Evolutionary conservation across 2,329 filamentous ascomycete species (phyloP), one percentile per base, ranked within the genome.

Genomic region (Neonectria ditissima): DNA sequence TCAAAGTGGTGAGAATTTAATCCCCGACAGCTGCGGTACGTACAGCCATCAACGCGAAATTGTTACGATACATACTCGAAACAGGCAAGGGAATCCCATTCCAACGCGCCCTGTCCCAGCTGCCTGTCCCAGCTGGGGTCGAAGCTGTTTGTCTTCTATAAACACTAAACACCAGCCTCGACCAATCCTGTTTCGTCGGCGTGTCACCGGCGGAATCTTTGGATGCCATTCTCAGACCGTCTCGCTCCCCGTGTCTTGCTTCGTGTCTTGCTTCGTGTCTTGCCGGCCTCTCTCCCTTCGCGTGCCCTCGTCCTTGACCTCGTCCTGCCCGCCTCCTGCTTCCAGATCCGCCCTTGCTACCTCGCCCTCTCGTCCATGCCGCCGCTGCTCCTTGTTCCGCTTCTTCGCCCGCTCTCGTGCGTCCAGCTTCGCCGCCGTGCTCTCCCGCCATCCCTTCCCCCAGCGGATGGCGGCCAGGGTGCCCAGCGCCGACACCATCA

Each of bases 401-500:
- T 32, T 37, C 44, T 69, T 65, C 54, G 51, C 22, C 56, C 65
- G 50, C 45, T 54, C 56, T n/a, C 58, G 45, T 11, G 53, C 47
- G 45, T 64, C 58, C 20, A 63, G 50, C 55, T 66, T 70, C 4
- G 68, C 67, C 62, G 80, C 75, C n/a, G 78, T 76, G 8, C 48
- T 63, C 45, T 79, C 76, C 53, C 80, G 71, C 82, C 81, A 84
- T 13, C 60, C 59, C 61, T 79, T 74, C 14, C 81, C 81, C 75
- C 79, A 78, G 45, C 70, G 75, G 59, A 83, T 78, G 6, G 79
- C 76, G 11, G 78, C 74, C 68, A 77, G 74, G 5, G 80, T 74
- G 26, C 77, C 79, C 18, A 77, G 44, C 3, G 80, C 73, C 28
- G 80, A 78, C n/a, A 71, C 59, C 16, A 80, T 68, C 57, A 84